Evolutionary conservation across 164 flowering plant species (phyloP), one percentile per base, ranked within the genome.

Genomic region (Paratinospora sagittata): DNA sequence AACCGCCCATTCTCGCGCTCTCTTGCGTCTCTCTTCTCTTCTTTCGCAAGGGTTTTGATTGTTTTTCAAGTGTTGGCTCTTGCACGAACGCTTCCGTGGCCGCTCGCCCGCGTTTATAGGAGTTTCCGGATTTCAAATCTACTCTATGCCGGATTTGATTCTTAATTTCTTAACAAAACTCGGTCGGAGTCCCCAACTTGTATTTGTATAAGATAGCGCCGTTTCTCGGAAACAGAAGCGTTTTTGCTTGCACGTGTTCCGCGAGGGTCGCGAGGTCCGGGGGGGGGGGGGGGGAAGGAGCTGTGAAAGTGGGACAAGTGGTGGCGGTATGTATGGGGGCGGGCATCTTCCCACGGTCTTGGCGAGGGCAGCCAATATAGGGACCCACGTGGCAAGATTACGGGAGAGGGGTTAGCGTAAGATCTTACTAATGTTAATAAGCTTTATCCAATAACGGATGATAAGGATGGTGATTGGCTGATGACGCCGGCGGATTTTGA

Each of bases 1-100:
- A 95, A 23, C 91, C 83, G 23, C 90, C 93, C 92, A 87, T 78
- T 65, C 74, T 71, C 75, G 70, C 64, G 70, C 67, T 70, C 70
- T 66, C 70, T 67, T 57, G 64, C 63, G 37, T 57, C 65, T 45
- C 16, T 17, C 71, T 65, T 68, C 14, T 34, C 26, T 30, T 63
- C 17, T 63, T 61, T 74, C 72, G 61, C 67, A 41, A 74, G 57
- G 23, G 60, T 66, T 43, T 71, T 72, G 27, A 55, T 71, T 72
- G 27, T 57, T 16, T 23, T 6, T 34, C 8, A 16, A n/a, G n/a
- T 12, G 47, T 65, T 37, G n/a, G 66, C 33, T 63, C n/a, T 21
- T 52, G 27, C 21, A 21, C 33, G 23, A 34, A 58, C 8, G 17
- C 16, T 21, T 10, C 23, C 23, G 24, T 12, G 52, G 65, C 12